Conservation (phyloP, 1,284 basidiomycete species). For the Agaricales sp. region DNA sequence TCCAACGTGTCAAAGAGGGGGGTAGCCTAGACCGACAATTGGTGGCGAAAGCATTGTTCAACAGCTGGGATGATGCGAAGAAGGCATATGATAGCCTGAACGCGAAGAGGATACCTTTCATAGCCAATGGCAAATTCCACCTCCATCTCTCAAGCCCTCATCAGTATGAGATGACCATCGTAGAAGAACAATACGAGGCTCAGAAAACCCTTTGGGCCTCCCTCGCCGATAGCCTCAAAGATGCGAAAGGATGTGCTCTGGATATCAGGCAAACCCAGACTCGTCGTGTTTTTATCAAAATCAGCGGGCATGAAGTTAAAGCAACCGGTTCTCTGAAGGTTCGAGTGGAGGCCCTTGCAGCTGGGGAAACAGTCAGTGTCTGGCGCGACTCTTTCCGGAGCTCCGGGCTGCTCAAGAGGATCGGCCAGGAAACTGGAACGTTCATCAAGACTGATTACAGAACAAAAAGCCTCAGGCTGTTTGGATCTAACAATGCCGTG, state of each 20-base stretch:
- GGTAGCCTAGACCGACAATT: not conserved
- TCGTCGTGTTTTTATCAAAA: not conserved
- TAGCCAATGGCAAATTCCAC: not conserved
- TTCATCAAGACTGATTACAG: not conserved
- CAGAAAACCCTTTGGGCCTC: conserved; percentile 38
- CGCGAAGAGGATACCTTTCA: not conserved
- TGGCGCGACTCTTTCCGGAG: conserved; percentile 29
- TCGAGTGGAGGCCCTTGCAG: conserved; percentile 40
- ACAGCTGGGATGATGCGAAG: not conserved
- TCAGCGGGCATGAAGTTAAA: conserved; percentile 30
- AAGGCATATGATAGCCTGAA: not conserved
- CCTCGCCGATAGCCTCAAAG: conserved; percentile 20
- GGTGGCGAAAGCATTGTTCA: not conserved
- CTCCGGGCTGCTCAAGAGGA: not conserved
- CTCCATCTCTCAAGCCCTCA: not conserved
- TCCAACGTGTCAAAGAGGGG: not conserved
- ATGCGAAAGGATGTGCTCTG: conserved; percentile 20
- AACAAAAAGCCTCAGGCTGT: not conserved
- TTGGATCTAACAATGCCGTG: not conserved
- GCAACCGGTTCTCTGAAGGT: conserved; percentile 45
- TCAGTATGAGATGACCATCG: conserved; percentile 27
- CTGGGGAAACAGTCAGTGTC: conserved; percentile 34
- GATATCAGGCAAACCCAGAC: conserved; percentile 14
- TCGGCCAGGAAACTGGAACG: not conserved
- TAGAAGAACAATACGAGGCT: conserved; percentile 36